Conservation (phyloP, 148 eudicot species). For the Persicaria maculosa region DNA sequence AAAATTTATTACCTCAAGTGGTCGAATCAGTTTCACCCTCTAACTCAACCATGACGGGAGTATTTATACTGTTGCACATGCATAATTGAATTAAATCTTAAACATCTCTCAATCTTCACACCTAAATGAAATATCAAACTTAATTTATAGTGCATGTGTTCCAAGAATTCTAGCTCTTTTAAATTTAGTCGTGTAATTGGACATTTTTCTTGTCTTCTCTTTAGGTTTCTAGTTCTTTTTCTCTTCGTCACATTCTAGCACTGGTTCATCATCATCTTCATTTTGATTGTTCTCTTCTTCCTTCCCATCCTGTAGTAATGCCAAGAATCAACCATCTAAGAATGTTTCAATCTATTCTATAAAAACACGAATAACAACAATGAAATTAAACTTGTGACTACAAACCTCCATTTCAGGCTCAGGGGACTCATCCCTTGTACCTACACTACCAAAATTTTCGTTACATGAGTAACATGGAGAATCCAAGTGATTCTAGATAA, state of each 20-base stretch:
- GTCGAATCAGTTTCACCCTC: conserved; percentile 65
- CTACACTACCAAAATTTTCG: conserved; percentile 16
- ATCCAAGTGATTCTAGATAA: no score
- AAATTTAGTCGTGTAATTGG: conserved; percentile 53
- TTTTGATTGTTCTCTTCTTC: conserved; percentile 29
- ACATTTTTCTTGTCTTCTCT: conserved; percentile 48
- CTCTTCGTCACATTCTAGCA: conserved; percentile 41
- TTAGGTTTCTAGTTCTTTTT: conserved; percentile 27
- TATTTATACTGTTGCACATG: conserved; percentile 45
- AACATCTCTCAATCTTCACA: background rate
- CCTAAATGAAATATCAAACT: conserved; percentile 19
- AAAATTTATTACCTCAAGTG: conserved; percentile 39
- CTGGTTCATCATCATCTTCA: conserved; percentile 39
- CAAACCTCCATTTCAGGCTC: conserved; percentile 47
- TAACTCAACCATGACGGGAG: conserved; percentile 65
- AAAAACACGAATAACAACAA: no score
- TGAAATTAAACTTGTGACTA: no score
- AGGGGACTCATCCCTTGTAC: conserved; percentile 39
- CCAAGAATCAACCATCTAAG: no score
- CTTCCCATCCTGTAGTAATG: conserved; percentile 29
- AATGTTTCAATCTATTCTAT: no score
- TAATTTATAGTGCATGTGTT: conserved; percentile 54
- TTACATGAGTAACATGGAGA: no score
- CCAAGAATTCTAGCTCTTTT: conserved; percentile 59
- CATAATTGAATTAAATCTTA: background rate